Evolutionary conservation across 129 eudicot genomes (phyloP), one percentile per base, ranked within the genome.

Genomic region (Helianthus tuberosus): DNA sequence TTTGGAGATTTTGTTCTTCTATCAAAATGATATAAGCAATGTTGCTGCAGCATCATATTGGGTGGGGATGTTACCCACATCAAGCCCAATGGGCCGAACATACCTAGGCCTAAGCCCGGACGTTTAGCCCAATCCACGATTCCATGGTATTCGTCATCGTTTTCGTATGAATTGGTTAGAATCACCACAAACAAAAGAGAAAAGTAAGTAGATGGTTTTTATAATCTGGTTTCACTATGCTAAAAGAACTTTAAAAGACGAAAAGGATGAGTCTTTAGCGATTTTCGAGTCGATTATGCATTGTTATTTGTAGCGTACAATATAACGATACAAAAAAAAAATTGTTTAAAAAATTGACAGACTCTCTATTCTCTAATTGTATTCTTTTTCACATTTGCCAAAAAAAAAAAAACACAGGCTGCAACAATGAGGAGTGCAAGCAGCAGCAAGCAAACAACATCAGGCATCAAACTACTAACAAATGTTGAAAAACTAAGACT

Each of bases 401-500:
- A 43, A 25, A 27, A 51, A 41, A 11, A 69, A 43, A 25, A 27
- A 51, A 41, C 73, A 77, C 75, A 78, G 82, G 82, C 77, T 72
- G 68, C 73, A 71, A 70, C 85, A 75, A 84, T 79, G 86, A 86
- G 71, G 50, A 67, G 81, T 50, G 76, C 78, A 35, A 49, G 66
- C 44, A 75, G n/a, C 63, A 77, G 61, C 46, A 54, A 65, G 65
- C 66, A 79, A 14, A 51, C 79, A 44, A 63, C 75, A 53, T 72
- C 86, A 65, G 58, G 79, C 53, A 87, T 90, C 77, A 93, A 90
- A 84, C 86, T 93, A 3, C 75, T 93, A 35, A 90, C 98, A 25
- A 83, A 96, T 48, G 98, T 93, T 16, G 93, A 90, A 83, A 86
- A 86, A 77, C 82, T 90, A 23, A 81, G 91, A 27, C 96, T 93